Evolutionary conservation across 2,329 filamentous ascomycete species (phyloP).

Genomic region (Tolypocladium sp.): DNA sequence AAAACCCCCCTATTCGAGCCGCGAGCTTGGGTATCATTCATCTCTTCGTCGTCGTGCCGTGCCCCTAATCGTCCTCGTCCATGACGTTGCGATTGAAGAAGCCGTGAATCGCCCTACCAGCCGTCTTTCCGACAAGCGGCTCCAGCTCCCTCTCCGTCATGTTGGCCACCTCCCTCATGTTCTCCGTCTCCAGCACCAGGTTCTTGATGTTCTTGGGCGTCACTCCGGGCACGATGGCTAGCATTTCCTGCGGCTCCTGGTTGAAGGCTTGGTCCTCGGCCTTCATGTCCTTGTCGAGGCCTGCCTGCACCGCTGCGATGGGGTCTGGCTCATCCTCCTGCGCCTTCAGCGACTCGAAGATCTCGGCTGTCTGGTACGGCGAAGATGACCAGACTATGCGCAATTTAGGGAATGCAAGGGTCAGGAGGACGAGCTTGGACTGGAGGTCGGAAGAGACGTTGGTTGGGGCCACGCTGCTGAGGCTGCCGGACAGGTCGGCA

Average conservation of each 20-base stretch:
- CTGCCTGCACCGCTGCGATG: conserved; percentile 72
- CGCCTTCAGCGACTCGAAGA: conserved; percentile 88
- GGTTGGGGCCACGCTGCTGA: conserved; percentile 53
- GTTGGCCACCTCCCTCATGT: conserved; percentile 75
- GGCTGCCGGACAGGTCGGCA: conserved; percentile 54
- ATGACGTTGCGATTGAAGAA: conserved; percentile 69
- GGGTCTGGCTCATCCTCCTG: conserved; percentile 87
- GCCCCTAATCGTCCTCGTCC: conserved; percentile 33
- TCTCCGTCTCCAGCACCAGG: conserved; percentile 64
- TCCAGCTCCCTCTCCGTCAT: conserved; percentile 67
- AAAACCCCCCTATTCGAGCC: not conserved
- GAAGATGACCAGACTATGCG: conserved; percentile 90
- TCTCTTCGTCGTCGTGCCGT: not conserved
- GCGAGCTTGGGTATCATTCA: conserved; percentile 5
- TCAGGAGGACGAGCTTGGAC: conserved; percentile 83
- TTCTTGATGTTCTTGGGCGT: conserved; percentile 68
- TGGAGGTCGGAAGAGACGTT: conserved; percentile 65
- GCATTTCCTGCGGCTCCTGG: conserved; percentile 81
- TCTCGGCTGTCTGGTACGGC: conserved; percentile 94
- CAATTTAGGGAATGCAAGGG: conserved; percentile 80
- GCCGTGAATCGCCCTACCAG: conserved; percentile 59
- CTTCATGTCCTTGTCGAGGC: conserved; percentile 49
- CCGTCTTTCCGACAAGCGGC: conserved; percentile 66
- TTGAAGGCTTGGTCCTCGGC: conserved; percentile 68
- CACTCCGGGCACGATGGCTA: conserved; percentile 75